Evolutionary conservation across 805 yeast species (phyloP).

Genomic region (Candida oleophila): DNA sequence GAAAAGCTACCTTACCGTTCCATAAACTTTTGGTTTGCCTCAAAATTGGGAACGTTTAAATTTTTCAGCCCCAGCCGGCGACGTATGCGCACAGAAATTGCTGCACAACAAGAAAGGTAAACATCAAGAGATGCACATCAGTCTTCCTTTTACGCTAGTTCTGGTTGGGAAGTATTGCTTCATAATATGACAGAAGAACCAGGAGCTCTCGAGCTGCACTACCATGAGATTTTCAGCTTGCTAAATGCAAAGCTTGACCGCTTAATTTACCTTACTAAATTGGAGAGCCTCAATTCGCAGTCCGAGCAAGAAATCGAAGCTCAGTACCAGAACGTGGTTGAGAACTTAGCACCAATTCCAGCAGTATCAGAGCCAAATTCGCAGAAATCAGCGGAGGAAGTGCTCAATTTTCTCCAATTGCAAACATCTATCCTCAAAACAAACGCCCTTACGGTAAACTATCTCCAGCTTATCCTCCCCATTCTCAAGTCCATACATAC

Average conservation of each 20-base stretch:
- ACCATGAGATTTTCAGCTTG: neutral
- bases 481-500: constrained; percentile 34
- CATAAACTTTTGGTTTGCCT: too few relatives aligned
- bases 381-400: neutral
- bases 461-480: constrained; percentile 29
- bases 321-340: constrained; percentile 14
- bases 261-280: constrained; percentile 28
- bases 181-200: neutral
- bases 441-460: constrained; percentile 20
- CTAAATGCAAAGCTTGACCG: constrained; percentile 2
- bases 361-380: constrained; percentile 7
- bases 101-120: too few relatives aligned
- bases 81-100: too few relatives aligned
- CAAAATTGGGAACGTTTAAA: too few relatives aligned
- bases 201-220: neutral
- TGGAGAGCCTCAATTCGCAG: constrained; percentile 17
- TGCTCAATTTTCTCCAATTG: constrained; percentile 12
- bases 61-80: too few relatives aligned
- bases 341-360: neutral
- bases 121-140: too few relatives aligned
- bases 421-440: constrained; percentile 26
- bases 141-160: too few relatives aligned
- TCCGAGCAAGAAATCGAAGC: constrained; percentile 14
- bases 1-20: too few relatives aligned
- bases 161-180: too few relatives aligned